A percentile compares a stretch with the other conserved stretches of the same genome.
phyloP scores from a whole-genome alignment of 2,329 filamentous ascomycete species.

The Magnaporthiopsis poae region DNA sequence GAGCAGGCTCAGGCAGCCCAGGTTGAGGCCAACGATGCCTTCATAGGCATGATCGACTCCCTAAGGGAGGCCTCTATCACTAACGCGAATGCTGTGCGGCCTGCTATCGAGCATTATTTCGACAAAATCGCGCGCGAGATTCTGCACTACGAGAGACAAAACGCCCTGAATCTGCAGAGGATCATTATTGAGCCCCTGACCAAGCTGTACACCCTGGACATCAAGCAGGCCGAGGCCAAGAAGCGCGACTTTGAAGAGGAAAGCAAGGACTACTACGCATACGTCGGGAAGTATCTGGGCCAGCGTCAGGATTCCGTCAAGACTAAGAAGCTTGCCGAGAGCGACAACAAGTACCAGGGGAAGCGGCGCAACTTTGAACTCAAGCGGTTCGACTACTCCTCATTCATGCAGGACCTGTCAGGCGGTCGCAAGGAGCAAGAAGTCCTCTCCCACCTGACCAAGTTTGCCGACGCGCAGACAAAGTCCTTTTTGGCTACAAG shows the following conservation, averaged over 20 bases:
- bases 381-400: conserved; percentile 96
- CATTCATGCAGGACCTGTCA: conserved; percentile 98
- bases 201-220: conserved; percentile 87
- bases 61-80: conserved; percentile 79
- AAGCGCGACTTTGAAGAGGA: conserved; percentile 98
- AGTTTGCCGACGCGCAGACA: conserved; percentile 84
- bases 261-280: conserved; percentile 95
- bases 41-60: conserved; percentile 72
- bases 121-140: conserved; percentile 93
- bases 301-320: conserved; percentile 92
- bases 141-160: conserved; percentile 73
- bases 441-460: conserved; percentile 85
- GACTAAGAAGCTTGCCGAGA: conserved; percentile 90
- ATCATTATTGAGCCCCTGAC: conserved; percentile 90
- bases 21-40: conserved; percentile 73
- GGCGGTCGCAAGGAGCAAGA: conserved; percentile 98
- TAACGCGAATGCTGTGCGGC: conserved; percentile 93
- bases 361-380: conserved; percentile 93
- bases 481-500: conserved; percentile 71
- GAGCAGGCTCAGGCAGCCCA: conserved; percentile 78
- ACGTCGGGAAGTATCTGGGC: conserved; percentile 89
- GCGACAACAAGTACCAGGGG: conserved; percentile 88
- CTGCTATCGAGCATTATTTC: conserved; percentile 94
- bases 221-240: conserved; percentile 94
- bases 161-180: conserved; percentile 73